Evolutionary conservation across 164 flowering plant genomes (phyloP).

Genomic region (Nymphaea colorata): DNA sequence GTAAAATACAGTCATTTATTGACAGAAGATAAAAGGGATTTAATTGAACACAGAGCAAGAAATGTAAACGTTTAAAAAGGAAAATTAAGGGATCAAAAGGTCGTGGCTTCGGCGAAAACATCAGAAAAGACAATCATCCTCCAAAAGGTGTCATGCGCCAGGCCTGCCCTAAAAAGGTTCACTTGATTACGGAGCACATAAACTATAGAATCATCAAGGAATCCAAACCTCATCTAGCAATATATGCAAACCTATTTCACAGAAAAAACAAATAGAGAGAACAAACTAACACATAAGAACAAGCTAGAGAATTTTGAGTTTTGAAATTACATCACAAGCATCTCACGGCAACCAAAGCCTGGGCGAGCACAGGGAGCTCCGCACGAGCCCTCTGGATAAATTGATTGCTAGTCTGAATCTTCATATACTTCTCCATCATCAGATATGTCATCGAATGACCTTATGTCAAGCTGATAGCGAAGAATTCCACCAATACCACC

Average conservation of each 20-base stretch:
- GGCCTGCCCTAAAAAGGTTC: neutral
- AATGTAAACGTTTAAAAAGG: too few species aligned
- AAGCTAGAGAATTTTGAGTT: neutral
- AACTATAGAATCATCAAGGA: neutral
- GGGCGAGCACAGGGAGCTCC: neutral
- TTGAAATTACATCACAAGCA: neutral
- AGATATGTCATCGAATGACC: conserved; percentile 9
- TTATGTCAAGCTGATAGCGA: conserved; percentile 10
- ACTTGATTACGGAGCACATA: neutral
- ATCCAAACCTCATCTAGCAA: neutral
- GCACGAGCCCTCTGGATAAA: neutral
- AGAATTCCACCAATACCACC: conserved; percentile 11
- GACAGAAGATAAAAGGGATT: too few species aligned
- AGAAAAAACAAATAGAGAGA: neutral
- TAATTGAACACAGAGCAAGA: too few species aligned
- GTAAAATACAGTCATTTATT: too few species aligned
- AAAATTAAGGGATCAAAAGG: too few species aligned
- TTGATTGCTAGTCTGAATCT: conserved; percentile 10
- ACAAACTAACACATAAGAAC: neutral
- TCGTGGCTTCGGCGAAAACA: too few species aligned
- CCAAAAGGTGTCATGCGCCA: neutral
- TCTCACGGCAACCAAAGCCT: neutral
- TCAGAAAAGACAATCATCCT: neutral
- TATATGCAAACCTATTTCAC: neutral
- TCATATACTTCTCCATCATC: conserved; percentile 8